Evolutionary conservation across 1,284 basidiomycete species (phyloP), one percentile per base, ranked within the genome.

Genomic region (Tylopilus sp.): DNA sequence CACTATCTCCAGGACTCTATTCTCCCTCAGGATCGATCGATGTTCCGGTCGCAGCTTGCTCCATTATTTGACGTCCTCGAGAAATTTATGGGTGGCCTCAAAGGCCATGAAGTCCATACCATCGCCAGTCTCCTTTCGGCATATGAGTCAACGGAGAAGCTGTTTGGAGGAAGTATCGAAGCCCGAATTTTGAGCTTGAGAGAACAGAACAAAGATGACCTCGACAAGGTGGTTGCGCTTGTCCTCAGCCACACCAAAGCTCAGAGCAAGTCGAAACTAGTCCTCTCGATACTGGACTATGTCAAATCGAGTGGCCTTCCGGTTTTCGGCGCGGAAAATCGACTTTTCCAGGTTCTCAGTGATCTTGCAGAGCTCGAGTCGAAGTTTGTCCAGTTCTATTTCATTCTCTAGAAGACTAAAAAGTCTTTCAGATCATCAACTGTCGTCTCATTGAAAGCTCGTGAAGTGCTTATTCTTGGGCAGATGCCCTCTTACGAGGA

Each of bases 401-500:
- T 38, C 45, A 9, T 44, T 30, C 4, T 10, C 48, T 39, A 31
- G 17, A 21, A 12, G 10, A 31, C 44, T 63, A 55, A 55, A 46
- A 4, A 24, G n/a, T 26, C 15, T 31, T 45, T 21, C 57, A 88
- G 87, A 61, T 91, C 91, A 7, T 94, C 93, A 11, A 88, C 84
- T 38, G 78, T 85, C 60, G 94, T 96, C 46, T 83, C 94, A 3
- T 76, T 99, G 62, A 99, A 97, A 73, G 95, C 96, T 43, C 89
- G 96, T 46, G 96, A 99, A 73, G 96, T 98, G 10, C 80, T 97
- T 54, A 97, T 99, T 62, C 80, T 91, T 30, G 92, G 92, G 46
- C 91, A 95, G 68, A 88, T 99, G 81, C 96, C 96, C 14, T 96
- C 93, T 33, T 94, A 94, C 65, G 92, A 95, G 64, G 96, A 99